phyloP scores from a whole-genome alignment of 164 flowering plant species.

The Echeveria elegans region DNA sequence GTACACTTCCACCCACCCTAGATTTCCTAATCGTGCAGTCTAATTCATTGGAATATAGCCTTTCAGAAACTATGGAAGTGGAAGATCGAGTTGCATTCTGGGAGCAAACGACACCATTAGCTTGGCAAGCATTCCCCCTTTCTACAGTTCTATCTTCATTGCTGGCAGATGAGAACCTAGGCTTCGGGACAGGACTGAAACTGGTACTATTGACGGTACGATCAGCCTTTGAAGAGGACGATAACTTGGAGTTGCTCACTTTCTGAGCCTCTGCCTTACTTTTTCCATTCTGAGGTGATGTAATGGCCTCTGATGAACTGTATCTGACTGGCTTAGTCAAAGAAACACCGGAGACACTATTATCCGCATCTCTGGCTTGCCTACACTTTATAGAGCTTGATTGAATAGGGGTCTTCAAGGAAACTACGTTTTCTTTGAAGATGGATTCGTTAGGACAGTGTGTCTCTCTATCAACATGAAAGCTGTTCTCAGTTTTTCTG shows the following conservation, averaged over 20 bases:
- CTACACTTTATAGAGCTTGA: conserved; percentile 14
- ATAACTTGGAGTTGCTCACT: not conserved
- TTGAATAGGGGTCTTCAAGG: conserved; percentile 11
- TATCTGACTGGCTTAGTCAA: conserved; percentile 18
- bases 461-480: conserved; percentile 15
- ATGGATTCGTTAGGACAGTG: conserved; percentile 11
- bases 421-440: conserved; percentile 12
- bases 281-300: not conserved
- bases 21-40: too few relatives aligned
- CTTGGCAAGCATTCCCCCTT: not conserved
- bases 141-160: not conserved
- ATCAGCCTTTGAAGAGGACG: not conserved
- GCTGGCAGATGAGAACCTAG: not conserved
- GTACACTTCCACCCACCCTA: conserved; percentile 7
- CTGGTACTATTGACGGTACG: not conserved
- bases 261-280: not conserved
- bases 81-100: conserved; percentile 12
- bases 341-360: conserved; percentile 8
- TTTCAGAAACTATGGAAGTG: conserved; percentile 14
- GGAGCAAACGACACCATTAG: not conserved
- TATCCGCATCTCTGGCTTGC: conserved; percentile 7
- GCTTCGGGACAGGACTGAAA: not conserved
- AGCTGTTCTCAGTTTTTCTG: conserved; percentile 11
- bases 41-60: too few relatives aligned
- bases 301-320: conserved; percentile 12